Evolutionary conservation across 2,329 filamentous ascomycete genomes (phyloP).

Genomic region (Alternaria hordeiaustralica): DNA sequence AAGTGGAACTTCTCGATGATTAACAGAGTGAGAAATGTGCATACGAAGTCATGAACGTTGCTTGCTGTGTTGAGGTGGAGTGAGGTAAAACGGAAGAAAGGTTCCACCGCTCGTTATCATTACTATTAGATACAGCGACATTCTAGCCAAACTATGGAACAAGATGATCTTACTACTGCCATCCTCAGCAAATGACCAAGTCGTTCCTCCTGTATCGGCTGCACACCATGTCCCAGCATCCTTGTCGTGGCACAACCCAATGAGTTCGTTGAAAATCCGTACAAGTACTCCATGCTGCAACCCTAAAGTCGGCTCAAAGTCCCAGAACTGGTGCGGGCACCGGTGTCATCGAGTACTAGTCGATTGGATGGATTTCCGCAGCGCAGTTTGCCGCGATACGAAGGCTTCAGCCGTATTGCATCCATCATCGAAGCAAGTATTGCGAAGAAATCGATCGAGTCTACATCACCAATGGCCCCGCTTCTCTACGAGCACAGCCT

Average conservation of each 20-base stretch:
- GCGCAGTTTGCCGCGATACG: neutral
- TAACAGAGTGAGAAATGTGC: no score
- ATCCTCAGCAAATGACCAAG: neutral
- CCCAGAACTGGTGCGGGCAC: neutral
- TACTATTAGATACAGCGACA: neutral
- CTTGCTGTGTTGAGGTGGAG: no score
- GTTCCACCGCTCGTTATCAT: neutral
- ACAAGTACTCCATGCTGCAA: neutral
- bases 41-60: no score
- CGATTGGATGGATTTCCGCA: neutral
- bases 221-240: neutral
- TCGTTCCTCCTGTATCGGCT: neutral
- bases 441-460: neutral
- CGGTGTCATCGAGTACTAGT: neutral
- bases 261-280: neutral
- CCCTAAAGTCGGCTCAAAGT: neutral
- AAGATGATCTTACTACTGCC: neutral
- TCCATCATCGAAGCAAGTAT: neutral
- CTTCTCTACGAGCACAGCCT: neutral
- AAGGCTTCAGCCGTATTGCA: neutral
- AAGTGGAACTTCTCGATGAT: no score
- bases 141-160: neutral
- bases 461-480: neutral
- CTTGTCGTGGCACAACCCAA: neutral
- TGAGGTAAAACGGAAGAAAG: no score